Conservation (phyloP, 495 filamentous ascomycete genomes). For the Niebla homalea region DNA sequence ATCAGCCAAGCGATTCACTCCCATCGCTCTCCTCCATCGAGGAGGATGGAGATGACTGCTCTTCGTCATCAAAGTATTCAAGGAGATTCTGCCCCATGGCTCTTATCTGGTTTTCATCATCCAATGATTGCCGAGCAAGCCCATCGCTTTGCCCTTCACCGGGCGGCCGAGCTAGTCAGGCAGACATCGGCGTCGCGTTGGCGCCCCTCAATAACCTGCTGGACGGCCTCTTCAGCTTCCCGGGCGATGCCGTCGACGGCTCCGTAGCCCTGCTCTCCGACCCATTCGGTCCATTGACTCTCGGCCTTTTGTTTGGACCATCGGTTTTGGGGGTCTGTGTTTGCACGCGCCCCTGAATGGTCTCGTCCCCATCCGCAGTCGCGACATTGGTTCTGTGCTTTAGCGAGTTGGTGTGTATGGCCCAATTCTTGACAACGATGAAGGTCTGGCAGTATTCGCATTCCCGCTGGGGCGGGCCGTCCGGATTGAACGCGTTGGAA, state of each 20-base stretch:
- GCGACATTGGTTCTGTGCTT: slow-evolving; percentile 1
- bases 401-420: neutral
- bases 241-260: neutral
- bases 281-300: neutral
- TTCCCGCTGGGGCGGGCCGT: neutral
- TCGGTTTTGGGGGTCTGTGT: neutral
- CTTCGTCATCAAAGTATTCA: neutral
- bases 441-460: neutral
- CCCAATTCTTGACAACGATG: neutral
- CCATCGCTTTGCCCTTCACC: too few relatives aligned
- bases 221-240: slow-evolving; percentile 1
- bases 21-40: too few relatives aligned
- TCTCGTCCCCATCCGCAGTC: neutral
- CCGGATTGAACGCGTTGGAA: too few relatives aligned
- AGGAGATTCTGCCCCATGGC: neutral
- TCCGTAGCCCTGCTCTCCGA: neutral
- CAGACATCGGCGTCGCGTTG: neutral
- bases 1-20: too few relatives aligned
- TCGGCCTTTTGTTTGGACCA: neutral
- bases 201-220: neutral
- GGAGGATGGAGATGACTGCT: too few relatives aligned
- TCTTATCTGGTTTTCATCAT: neutral
- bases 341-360: neutral
- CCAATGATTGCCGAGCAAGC: neutral
- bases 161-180: neutral